Evolutionary conservation across 2,329 filamentous ascomycete species (phyloP).

Genomic region (Aspergillus jensenii): DNA sequence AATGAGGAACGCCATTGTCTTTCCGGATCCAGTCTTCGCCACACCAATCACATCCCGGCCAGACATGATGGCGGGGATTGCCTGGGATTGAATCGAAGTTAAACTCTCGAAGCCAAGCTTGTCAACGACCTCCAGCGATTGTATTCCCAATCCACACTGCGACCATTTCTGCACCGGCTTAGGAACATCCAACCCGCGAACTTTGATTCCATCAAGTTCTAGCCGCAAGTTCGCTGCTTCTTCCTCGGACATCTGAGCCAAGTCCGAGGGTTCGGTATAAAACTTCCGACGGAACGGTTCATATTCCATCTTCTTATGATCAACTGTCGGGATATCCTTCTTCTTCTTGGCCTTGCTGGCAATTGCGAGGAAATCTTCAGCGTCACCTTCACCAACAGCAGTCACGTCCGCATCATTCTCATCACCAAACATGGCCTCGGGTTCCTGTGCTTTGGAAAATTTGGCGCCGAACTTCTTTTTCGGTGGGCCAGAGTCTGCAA

Average conservation of each 20-base stretch:
- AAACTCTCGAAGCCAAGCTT: constrained; percentile 81
- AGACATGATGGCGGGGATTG: constrained; percentile 92
- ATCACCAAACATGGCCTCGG: constrained; percentile 85
- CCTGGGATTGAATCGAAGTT: constrained; percentile 93
- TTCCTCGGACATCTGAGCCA: constrained; percentile 78
- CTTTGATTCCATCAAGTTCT: constrained; percentile 93
- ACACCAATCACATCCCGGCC: constrained; percentile 94
- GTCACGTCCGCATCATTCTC: constrained; percentile 69
- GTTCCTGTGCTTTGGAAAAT: constrained; percentile 60
- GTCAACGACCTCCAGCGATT: constrained; percentile 81
- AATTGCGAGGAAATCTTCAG: constrained; percentile 64
- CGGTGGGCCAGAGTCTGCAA: constrained; percentile 52
- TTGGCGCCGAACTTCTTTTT: constrained; percentile 39
- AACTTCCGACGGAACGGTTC: constrained; percentile 90
- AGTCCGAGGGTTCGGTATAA: constrained; percentile 84
- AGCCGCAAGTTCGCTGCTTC: constrained; percentile 78
- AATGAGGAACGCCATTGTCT: constrained; percentile 91
- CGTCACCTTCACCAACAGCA: constrained; percentile 60
- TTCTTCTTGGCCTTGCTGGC: constrained; percentile 74
- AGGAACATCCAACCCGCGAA: constrained; percentile 81
- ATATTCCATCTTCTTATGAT: constrained; percentile 85
- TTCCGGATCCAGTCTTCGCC: constrained; percentile 95
- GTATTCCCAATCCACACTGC: constrained; percentile 84
- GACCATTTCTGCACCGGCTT: constrained; percentile 97
- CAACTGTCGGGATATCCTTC: constrained; percentile 85